These are phyloP conservation scores for Mentha longifolia DNA, from an alignment of 257 asterid species.

Conservation along the genomic window DNA sequence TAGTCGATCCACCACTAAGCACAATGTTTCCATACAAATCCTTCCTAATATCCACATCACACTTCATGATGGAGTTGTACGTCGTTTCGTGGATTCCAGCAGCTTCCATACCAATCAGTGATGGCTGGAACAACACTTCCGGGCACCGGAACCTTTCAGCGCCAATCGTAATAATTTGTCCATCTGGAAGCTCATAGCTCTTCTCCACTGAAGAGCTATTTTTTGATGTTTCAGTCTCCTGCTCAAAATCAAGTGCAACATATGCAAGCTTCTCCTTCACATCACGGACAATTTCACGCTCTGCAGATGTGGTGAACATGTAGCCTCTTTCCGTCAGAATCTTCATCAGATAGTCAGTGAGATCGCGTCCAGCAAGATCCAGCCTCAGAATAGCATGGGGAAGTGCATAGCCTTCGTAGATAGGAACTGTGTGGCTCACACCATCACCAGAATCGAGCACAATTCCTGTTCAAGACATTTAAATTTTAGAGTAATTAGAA, in stretches of 20 bases:
- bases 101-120: slow-evolving; percentile 48
- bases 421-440: slow-evolving; percentile 52
- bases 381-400: slow-evolving; percentile 47
- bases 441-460: slow-evolving; percentile 56
- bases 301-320: slow-evolving; percentile 47
- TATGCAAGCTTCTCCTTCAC: slow-evolving; percentile 52
- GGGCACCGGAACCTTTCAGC: slow-evolving; percentile 57
- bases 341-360: slow-evolving; percentile 49
- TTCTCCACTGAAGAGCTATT: slow-evolving; percentile 46
- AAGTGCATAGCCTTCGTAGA: slow-evolving; percentile 50
- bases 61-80: slow-evolving; percentile 61
- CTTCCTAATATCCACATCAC: slow-evolving; percentile 61
- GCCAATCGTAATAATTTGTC: slow-evolving; percentile 46
- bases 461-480: slow-evolving; percentile 36
- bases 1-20: slow-evolving; percentile 78
- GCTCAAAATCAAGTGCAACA: slow-evolving; percentile 49
- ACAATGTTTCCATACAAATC: slow-evolving; percentile 68
- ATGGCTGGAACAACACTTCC: slow-evolving; percentile 52
- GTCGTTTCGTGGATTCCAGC: slow-evolving; percentile 53
- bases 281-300: slow-evolving; percentile 53
- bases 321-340: slow-evolving; percentile 50
- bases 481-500: not conserved
- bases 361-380: slow-evolving; percentile 54
- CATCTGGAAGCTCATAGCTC: slow-evolving; percentile 51
- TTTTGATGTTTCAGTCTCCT: slow-evolving; percentile 48